Evolutionary conservation across 495 filamentous ascomycete species (phyloP).

Genomic region (Tuber melanosporum): DNA sequence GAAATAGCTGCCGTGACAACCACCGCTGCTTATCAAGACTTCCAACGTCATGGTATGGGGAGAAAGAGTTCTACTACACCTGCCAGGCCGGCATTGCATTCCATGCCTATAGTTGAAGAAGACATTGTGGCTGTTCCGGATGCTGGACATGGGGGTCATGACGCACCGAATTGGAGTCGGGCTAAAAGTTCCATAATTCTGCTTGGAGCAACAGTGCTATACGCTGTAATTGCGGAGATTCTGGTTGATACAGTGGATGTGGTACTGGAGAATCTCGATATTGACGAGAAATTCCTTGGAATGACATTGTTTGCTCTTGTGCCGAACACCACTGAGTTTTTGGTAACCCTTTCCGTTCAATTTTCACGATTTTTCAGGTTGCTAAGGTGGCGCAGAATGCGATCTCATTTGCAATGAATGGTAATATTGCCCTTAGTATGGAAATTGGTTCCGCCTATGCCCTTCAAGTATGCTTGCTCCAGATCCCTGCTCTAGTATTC

Average conservation of each 20-base stretch:
- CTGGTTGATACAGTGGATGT: conserved; percentile 93
- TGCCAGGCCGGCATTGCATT: conserved; percentile 38
- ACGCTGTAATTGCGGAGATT: conserved; percentile 94
- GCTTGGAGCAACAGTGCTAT: conserved; percentile 81
- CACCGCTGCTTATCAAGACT: conserved; percentile 77
- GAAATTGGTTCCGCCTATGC: conserved; percentile 98
- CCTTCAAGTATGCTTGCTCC: conserved; percentile 92
- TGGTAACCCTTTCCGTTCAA: conserved; percentile 54
- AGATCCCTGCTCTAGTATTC: conserved; percentile 86
- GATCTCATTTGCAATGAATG: conserved; percentile 99
- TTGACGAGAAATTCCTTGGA: conserved; percentile 96
- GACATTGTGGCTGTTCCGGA: conserved; percentile 46
- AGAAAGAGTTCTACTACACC: conserved; percentile 19
- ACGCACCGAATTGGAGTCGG: conserved; percentile 96
- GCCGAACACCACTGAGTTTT: conserved; percentile 95
- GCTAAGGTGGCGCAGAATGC: conserved; percentile 66
- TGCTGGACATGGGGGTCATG: conserved; percentile 67
- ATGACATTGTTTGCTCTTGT: conserved; percentile 96
- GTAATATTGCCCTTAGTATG: conserved; percentile 99
- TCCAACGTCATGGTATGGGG: conserved; percentile 39
- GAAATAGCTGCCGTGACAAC: conserved; percentile 91
- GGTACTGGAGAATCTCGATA: conserved; percentile 77
- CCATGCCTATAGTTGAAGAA: conserved; percentile 44
- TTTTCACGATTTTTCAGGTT: conserved; percentile 11
- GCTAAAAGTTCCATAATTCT: conserved; percentile 83